Percentiles rank a stretch among this genome's conserved stretches.
Conservation (phyloP, 371 early-diverging fungal species). For the Blakeslea trispora region DNA sequence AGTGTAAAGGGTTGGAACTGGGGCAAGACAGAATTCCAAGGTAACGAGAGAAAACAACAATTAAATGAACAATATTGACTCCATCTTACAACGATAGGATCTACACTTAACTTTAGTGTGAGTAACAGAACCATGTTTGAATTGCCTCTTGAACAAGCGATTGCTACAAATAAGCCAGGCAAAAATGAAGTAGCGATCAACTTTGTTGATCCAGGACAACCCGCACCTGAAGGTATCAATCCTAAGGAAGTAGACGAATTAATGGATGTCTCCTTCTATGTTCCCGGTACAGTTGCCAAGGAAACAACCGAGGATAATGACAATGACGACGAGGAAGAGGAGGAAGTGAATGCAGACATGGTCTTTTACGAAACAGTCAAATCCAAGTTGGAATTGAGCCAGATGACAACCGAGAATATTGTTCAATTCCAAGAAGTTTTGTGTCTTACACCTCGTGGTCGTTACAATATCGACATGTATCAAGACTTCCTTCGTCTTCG, state of each 20-base stretch:
- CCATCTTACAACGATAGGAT: slow-evolving; percentile 40
- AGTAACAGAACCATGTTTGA: slow-evolving; percentile 89
- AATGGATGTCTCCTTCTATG: slow-evolving; percentile 92
- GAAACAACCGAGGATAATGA: slow-evolving; percentile 51
- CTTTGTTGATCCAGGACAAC: slow-evolving; percentile 71
- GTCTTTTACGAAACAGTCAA: slow-evolving; percentile 93
- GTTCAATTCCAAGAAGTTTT: slow-evolving; percentile 88
- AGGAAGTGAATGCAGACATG: slow-evolving; percentile 74
- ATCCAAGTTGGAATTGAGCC: slow-evolving; percentile 86
- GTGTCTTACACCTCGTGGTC: slow-evolving; percentile 93
- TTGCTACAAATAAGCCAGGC: slow-evolving; percentile 83
- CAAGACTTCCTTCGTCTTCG: slow-evolving; percentile 90
- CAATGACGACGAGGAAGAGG: slow-evolving; percentile 66
- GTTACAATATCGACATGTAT: slow-evolving; percentile 96
- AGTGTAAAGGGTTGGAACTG: slow-evolving; percentile 96
- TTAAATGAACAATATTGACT: not conserved
- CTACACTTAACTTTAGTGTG: slow-evolving; percentile 78
- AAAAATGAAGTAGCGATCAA: slow-evolving; percentile 95
- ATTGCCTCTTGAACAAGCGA: slow-evolving; percentile 85
- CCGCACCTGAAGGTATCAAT: slow-evolving; percentile 54
- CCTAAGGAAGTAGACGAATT: slow-evolving; percentile 74
- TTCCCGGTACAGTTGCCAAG: slow-evolving; percentile 83
- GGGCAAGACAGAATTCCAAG: slow-evolving; percentile 90
- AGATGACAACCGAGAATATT: slow-evolving; percentile 86
- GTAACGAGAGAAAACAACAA: slow-evolving; percentile 20